Base-by-base conservation (phyloP, 1,284 basidiomycete genomes). In the Microbotryum lychnidis-dioicae region DNA sequence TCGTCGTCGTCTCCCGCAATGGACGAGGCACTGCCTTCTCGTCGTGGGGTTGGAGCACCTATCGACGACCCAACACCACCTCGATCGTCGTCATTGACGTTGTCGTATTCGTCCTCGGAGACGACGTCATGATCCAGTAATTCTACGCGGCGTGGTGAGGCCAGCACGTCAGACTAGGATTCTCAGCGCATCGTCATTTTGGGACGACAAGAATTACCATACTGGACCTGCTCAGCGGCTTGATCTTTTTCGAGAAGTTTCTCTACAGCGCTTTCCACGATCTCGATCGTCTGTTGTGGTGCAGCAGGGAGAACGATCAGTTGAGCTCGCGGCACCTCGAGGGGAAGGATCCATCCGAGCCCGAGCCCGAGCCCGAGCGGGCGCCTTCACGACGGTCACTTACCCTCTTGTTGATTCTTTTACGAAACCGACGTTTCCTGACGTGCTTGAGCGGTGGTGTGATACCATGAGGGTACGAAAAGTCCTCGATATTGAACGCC, bases 261-360 rank as follows among this genome's bases (percentile, higher is more conserved):
- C 74, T 98, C 96, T 2, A 98, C 94, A 73, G 94, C 90, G 75
- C 94, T 87, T 75, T 98, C 94, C 3, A 97, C 92, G 42, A 89
- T 93, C 78, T 97, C 93, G 68, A 97, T 97, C 1, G 91, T 91
- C 83, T 90, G 69, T 37, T 64, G 52, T 23, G 20, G 6, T 21
- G 14, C 14, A 23, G 48, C 27, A 50, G 12, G 29, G 48, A 12
- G 16, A 18, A 18, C 12, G 16, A 16, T 3, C 5, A 3, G 37
- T 9, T 42, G 12, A 42, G 37, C 37, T 12, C 3, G 16, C 12
- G 37, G 20, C 10, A 25, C 10, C 37, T 31, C 33, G 42, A 50
- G 48, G 37, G 14, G 6, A 42, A 18, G 12, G 37, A 42, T 18
- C 12, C 12, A 42, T 6, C 31, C 12, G 12, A 27, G 27, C 27